Conservation (phyloP, 1,139 yeast genomes). For the Fermentozyma sake region DNA sequence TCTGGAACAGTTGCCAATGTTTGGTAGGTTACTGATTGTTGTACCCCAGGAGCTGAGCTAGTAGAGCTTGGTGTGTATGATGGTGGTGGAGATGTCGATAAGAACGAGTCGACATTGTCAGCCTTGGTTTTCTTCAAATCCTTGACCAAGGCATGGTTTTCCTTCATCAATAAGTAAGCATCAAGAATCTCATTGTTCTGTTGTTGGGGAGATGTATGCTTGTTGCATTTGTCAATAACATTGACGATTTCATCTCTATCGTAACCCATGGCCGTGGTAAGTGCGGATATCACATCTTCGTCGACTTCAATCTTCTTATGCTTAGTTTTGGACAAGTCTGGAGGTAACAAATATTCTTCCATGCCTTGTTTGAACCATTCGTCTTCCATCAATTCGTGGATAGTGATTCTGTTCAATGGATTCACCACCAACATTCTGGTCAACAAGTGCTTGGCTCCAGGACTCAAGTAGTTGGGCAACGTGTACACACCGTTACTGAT, state of each 20-base stretch:
- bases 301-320: conserved; percentile 53
- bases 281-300: conserved; percentile 73
- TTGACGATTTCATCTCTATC: conserved; percentile 81
- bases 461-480: conserved; percentile 80
- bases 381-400: conserved; percentile 90
- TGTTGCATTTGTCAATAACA: conserved; percentile 51
- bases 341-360: conserved; percentile 79
- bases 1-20: conserved; percentile 49
- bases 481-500: conserved; percentile 94
- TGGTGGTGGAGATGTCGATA: conserved; percentile 50
- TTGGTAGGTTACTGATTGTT: conserved; percentile 46
- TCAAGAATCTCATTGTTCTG: conserved; percentile 75
- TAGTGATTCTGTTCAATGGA: conserved; percentile 92
- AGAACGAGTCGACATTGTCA: conserved; percentile 49
- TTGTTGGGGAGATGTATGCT: conserved; percentile 33
- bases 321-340: conserved; percentile 45
- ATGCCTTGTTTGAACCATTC: conserved; percentile 90
- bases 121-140: conserved; percentile 56
- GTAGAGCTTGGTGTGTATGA: conserved; percentile 19
- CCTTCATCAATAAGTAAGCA: conserved; percentile 85
- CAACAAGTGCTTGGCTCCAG: conserved; percentile 82
- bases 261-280: conserved; percentile 89
- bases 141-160: conserved; percentile 66
- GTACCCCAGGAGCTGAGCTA: conserved; percentile 38
- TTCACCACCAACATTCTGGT: conserved; percentile 95